phyloP scores from a whole-genome alignment of 2,329 filamentous ascomycete genomes.

The Scedosporium boydii region DNA sequence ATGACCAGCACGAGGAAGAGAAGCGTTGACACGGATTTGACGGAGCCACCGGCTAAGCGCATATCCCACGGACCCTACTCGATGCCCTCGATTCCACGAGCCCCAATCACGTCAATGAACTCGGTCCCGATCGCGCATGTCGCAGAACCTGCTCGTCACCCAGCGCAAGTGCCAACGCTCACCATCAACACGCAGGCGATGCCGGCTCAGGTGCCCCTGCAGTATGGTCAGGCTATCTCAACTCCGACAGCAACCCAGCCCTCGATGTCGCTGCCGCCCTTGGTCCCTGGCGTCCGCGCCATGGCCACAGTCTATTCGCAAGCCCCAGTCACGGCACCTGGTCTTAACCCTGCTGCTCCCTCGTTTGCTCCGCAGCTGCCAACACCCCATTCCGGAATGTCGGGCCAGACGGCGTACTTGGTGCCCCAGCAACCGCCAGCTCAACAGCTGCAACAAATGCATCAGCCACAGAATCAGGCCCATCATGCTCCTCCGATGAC shows the following conservation, averaged over 20 bases:
- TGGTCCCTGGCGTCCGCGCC: conserved; percentile 53
- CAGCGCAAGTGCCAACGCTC: conserved; percentile 2
- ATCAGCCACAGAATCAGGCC: conserved; percentile 3
- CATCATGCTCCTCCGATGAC: conserved; percentile 17
- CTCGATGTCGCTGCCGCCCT: conserved; percentile 38
- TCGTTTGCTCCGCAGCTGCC: conserved; percentile 26
- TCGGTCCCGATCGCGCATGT: neutral
- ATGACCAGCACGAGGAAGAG: conserved; percentile 1
- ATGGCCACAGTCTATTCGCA: conserved; percentile 70
- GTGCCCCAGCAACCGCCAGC: conserved; percentile 11
- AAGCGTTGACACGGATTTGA: conserved; percentile 1
- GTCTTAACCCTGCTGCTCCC: conserved; percentile 25
- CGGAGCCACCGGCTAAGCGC: conserved; percentile 6
- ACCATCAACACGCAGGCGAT: conserved; percentile 5
- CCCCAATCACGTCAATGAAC: neutral
- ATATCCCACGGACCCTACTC: conserved; percentile 2
- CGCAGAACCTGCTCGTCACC: neutral
- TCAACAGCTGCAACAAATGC: neutral
- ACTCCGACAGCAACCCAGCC: conserved; percentile 5
- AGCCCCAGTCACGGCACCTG: neutral
- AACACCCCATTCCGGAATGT: neutral
- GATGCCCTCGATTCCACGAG: neutral
- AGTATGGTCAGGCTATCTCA: conserved; percentile 1
- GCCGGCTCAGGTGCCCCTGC: neutral
- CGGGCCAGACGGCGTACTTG: conserved; percentile 11